Conservation (phyloP, 495 filamentous ascomycete species). For the Parathielavia appendiculata region DNA sequence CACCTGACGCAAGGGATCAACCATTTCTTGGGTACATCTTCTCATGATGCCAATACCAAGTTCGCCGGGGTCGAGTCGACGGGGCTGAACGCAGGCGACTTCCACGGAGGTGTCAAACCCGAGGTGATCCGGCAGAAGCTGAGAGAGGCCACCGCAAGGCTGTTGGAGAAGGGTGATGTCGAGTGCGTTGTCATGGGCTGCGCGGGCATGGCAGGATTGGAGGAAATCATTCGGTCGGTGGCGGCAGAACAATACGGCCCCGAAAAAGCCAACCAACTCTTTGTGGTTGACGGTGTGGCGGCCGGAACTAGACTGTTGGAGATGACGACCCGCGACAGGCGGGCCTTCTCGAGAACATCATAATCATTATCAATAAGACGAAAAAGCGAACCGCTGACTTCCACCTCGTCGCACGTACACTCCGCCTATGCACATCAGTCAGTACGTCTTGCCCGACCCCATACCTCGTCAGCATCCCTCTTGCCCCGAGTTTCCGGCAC, state of each 20-base stretch:
- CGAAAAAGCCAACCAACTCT: conserved; percentile 53
- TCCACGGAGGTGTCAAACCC: conserved; percentile 61
- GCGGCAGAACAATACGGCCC: conserved; percentile 60
- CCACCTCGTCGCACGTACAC: background rate
- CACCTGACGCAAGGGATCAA: conserved; percentile 61
- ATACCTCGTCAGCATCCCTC: conserved; percentile 77
- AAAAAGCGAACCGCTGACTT: background rate
- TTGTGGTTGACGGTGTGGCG: conserved; percentile 79
- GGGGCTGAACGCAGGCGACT: conserved; percentile 71
- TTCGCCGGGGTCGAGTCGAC: conserved; percentile 83
- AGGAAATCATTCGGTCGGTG: conserved; percentile 67
- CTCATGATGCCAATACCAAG: conserved; percentile 22
- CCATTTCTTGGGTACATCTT: conserved; percentile 44
- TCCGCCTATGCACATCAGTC: conserved; percentile 32
- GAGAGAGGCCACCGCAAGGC: conserved; percentile 58
- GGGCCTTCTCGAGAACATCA: conserved; percentile 29
- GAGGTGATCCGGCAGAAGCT: conserved; percentile 63
- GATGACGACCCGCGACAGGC: conserved; percentile 44
- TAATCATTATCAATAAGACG: background rate
- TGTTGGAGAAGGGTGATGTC: conserved; percentile 55
- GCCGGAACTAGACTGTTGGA: conserved; percentile 69
- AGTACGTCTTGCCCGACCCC: conserved; percentile 60
- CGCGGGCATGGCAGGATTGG: conserved; percentile 90
- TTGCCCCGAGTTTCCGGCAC: conserved; percentile 86
- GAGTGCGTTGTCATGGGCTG: conserved; percentile 71